Conservation (phyloP, 257 asterid species). For the Agastache rugosa region DNA sequence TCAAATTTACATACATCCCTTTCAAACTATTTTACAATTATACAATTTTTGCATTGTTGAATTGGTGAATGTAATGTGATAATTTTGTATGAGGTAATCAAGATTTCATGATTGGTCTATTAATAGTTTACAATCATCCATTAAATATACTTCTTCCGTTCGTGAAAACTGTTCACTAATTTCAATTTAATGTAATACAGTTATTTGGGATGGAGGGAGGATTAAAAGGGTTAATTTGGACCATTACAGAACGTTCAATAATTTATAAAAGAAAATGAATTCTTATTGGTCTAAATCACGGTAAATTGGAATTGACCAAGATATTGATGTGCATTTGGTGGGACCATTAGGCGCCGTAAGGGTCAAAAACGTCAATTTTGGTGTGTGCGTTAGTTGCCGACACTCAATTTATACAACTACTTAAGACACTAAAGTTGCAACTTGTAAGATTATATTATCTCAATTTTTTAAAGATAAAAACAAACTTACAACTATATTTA, state of each 20-base stretch:
- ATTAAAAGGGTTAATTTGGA: background rate
- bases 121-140: background rate
- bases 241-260: background rate
- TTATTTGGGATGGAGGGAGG: no score
- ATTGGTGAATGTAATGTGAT: background rate
- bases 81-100: background rate
- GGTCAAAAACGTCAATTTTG: constrained; percentile 10
- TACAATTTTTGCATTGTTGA: background rate
- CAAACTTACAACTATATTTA: background rate
- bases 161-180: no score
- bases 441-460: background rate
- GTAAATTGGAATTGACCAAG: background rate
- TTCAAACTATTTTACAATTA: no score
- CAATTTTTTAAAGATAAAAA: background rate
- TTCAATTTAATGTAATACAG: no score
- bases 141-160: no score
- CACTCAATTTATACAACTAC: constrained; percentile 8
- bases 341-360: constrained; percentile 6
- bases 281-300: background rate
- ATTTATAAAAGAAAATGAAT: background rate
- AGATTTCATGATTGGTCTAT: background rate
- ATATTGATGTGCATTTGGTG: constrained; percentile 9
- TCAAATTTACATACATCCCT: background rate
- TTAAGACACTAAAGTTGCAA: background rate
- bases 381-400: constrained; percentile 30